These are phyloP conservation scores for Fusarium penzigii DNA, from an alignment of 2,329 filamentous ascomycete genomes.

Conservation along the genomic window DNA sequence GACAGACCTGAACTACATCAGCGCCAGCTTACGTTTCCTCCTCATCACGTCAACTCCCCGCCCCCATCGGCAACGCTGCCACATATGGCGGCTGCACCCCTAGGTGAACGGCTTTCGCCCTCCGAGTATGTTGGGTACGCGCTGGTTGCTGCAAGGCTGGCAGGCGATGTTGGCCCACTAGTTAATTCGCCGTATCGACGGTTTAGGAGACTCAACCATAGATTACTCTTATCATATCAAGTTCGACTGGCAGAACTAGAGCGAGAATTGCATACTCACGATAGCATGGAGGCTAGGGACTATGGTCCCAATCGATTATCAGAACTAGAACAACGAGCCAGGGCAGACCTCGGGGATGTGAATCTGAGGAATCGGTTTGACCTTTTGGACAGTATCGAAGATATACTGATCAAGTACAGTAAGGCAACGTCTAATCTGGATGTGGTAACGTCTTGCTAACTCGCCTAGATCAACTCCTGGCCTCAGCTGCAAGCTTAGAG, in stretches of 20 bases:
- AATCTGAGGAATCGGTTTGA: slow-evolving; percentile 26
- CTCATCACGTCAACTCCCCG: neutral
- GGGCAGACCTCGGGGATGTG: slow-evolving; percentile 32
- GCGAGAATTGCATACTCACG: slow-evolving; percentile 58
- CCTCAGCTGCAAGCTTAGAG: slow-evolving; percentile 57
- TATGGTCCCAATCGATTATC: slow-evolving; percentile 61
- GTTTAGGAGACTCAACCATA: slow-evolving; percentile 81
- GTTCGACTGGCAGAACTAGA: slow-evolving; percentile 83
- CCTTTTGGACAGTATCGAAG: neutral
- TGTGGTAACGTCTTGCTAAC: neutral
- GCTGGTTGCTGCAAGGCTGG: slow-evolving; percentile 57
- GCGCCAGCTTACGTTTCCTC: neutral
- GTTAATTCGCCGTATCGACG: slow-evolving; percentile 73
- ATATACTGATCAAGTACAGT: slow-evolving; percentile 69
- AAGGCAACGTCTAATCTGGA: slow-evolving; percentile 28
- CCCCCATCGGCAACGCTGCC: neutral
- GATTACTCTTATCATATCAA: slow-evolving; percentile 79
- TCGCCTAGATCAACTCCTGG: slow-evolving; percentile 55
- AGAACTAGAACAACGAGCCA: neutral
- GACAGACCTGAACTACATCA: neutral
- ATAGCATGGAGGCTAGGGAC: slow-evolving; percentile 37
- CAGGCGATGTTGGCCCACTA: slow-evolving; percentile 25
- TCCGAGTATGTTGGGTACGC: slow-evolving; percentile 60
- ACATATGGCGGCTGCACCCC: neutral
- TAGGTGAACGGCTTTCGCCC: slow-evolving; percentile 32